Percentiles rank a stretch among this genome's conserved stretches.
These are phyloP conservation scores for Termitomyces sp. DNA, from an alignment of 1,284 basidiomycete species.

Conservation along the genomic window DNA sequence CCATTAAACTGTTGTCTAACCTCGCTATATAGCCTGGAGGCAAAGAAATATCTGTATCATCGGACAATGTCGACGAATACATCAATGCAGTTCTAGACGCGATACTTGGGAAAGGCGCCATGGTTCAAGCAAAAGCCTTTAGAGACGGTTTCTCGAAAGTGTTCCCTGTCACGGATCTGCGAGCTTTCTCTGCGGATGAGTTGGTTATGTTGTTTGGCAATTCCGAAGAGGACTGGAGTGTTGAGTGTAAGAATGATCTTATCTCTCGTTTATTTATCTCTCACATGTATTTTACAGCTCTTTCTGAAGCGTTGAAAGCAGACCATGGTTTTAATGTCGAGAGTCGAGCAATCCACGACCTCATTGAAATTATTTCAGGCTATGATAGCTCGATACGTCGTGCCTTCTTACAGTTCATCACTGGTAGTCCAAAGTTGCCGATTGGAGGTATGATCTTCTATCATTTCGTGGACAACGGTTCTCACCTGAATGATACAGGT, in stretches of 20 bases:
- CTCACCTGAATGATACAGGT: slow-evolving; percentile 41
- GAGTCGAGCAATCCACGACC: slow-evolving; percentile 82
- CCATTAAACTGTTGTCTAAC: slow-evolving; percentile 3
- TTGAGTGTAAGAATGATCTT: slow-evolving; percentile 63
- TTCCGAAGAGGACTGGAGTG: slow-evolving; percentile 90
- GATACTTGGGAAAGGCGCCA: slow-evolving; percentile 74
- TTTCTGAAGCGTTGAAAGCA: slow-evolving; percentile 88
- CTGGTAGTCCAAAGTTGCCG: slow-evolving; percentile 89
- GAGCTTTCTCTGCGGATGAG: slow-evolving; percentile 92
- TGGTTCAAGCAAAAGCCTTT: slow-evolving; percentile 79
- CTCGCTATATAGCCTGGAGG: slow-evolving; percentile 59
- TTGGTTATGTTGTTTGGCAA: slow-evolving; percentile 93
- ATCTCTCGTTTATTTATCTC: background rate
- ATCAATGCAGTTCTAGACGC: slow-evolving; percentile 76
- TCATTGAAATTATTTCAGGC: slow-evolving; percentile 83
- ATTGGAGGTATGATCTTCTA: slow-evolving; percentile 70
- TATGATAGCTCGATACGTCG: slow-evolving; percentile 75
- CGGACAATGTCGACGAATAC: slow-evolving; percentile 87
- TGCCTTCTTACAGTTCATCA: slow-evolving; percentile 94
- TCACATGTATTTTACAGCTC: slow-evolving; percentile 44
- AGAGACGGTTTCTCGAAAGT: slow-evolving; percentile 90
- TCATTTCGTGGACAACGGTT: background rate
- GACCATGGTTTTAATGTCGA: slow-evolving; percentile 98
- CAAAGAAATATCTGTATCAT: slow-evolving; percentile 72
- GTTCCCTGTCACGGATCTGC: slow-evolving; percentile 87